A percentile compares a stretch with the other conserved stretches of the same genome.
phyloP scores from a whole-genome alignment of 2,329 filamentous ascomycete species.

The Xylaria sp. region DNA sequence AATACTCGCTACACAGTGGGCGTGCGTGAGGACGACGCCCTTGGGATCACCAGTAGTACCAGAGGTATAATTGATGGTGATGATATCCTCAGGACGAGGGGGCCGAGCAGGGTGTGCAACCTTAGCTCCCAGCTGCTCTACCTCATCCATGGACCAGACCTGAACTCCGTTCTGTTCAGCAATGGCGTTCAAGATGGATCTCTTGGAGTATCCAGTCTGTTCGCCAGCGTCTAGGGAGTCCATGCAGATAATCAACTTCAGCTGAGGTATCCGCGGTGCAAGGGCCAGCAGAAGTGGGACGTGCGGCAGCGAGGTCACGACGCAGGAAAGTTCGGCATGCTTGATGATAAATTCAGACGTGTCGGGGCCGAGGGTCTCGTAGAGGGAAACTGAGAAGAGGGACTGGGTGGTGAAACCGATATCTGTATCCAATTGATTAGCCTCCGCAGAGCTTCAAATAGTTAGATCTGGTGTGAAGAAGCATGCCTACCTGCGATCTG shows the following conservation, averaged over 20 bases:
- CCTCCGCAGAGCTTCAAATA: background rate
- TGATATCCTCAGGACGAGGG: slow-evolving; percentile 77
- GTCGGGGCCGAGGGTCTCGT: slow-evolving; percentile 93
- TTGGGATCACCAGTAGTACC: slow-evolving; percentile 86
- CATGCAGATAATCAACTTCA: slow-evolving; percentile 89
- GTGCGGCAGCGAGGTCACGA: slow-evolving; percentile 83
- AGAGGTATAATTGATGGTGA: slow-evolving; percentile 93
- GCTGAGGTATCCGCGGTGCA: slow-evolving; percentile 75
- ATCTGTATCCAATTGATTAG: slow-evolving; percentile 62
- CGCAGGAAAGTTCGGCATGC: slow-evolving; percentile 79
- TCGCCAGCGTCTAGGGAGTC: slow-evolving; percentile 87
- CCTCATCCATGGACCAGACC: slow-evolving; percentile 81
- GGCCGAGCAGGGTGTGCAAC: slow-evolving; percentile 76
- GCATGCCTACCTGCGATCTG: slow-evolving; percentile 73
- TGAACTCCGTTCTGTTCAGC: slow-evolving; percentile 78
- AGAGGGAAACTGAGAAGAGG: slow-evolving; percentile 90
- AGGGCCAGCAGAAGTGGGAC: slow-evolving; percentile 85
- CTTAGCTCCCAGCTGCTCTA: slow-evolving; percentile 81
- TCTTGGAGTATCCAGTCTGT: slow-evolving; percentile 79
- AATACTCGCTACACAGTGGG: slow-evolving; percentile 79
- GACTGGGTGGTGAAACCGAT: slow-evolving; percentile 87
- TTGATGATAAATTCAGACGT: slow-evolving; percentile 96
- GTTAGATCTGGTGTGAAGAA: background rate
- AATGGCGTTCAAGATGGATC: slow-evolving; percentile 77
- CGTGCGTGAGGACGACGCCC: slow-evolving; percentile 84